Evolutionary conservation across 257 asterid genomes (phyloP).

Genomic region (Knoxia roxburghii): DNA sequence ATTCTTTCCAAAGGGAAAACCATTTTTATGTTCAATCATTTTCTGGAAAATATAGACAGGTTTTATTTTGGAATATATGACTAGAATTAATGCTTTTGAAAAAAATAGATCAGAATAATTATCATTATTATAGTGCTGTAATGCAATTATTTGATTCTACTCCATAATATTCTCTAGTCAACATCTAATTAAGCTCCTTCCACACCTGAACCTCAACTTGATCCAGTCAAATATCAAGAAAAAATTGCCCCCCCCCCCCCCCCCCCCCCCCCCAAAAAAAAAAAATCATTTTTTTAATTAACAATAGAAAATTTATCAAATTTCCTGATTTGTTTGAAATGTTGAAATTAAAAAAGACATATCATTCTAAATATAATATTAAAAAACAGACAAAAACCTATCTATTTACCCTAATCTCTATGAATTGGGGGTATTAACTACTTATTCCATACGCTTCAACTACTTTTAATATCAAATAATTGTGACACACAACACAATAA

Average conservation of each 20-base stretch:
- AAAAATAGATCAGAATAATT: background rate
- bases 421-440: background rate
- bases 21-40: background rate
- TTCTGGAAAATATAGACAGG: background rate
- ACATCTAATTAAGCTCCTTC: background rate
- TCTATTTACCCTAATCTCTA: background rate
- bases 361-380: too few species aligned
- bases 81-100: background rate
- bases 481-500: slow-evolving; percentile 31
- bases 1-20: too few species aligned
- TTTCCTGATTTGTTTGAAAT: too few species aligned
- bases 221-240: too few species aligned
- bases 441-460: background rate
- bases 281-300: too few species aligned
- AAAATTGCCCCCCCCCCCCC: too few species aligned
- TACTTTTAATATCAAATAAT: slow-evolving; percentile 11
- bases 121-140: background rate
- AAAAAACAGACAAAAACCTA: too few species aligned
- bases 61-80: background rate
- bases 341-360: too few species aligned
- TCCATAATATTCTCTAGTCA: background rate
- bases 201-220: too few species aligned
- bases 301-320: too few species aligned
- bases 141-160: background rate
- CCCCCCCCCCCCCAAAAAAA: too few species aligned